Conservation (phyloP, 371 early-diverging fungal species). For the Spraguea lophii region DNA sequence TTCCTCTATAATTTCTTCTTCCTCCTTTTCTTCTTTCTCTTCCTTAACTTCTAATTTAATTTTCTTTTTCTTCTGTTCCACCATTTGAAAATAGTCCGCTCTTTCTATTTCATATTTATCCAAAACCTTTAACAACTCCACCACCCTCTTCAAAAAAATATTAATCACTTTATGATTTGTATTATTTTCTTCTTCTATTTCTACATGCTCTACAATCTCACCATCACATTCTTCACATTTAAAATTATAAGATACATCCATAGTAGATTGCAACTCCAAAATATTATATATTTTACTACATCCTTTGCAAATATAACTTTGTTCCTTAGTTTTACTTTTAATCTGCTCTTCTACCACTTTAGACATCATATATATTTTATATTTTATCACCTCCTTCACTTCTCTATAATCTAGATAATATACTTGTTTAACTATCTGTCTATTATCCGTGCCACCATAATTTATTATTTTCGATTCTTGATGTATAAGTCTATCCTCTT, state of each 20-base stretch:
- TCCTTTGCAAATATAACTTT: conserved; percentile 29
- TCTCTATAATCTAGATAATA: conserved; percentile 43
- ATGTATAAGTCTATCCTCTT: conserved; percentile 44
- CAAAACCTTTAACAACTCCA: conserved; percentile 36
- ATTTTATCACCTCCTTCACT: conserved; percentile 44
- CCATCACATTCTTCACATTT: conserved; percentile 41
- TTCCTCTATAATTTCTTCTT: conserved; percentile 8
- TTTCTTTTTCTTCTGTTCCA: conserved; percentile 20
- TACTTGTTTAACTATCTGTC: conserved; percentile 26
- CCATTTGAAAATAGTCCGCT: conserved; percentile 39
- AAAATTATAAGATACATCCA: conserved; percentile 36
- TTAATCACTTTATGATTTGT: conserved; percentile 22
- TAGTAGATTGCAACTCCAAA: conserved; percentile 42
- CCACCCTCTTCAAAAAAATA: conserved; percentile 26
- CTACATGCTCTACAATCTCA: conserved; percentile 37
- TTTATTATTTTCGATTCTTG: conserved; percentile 41
- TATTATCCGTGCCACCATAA: conserved; percentile 30
- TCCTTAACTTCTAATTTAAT: not conserved
- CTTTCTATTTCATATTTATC: conserved; percentile 38
- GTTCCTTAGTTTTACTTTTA: conserved; percentile 12
- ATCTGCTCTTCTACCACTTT: conserved; percentile 35
- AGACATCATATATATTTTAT: conserved; percentile 46
- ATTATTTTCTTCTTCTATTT: conserved; percentile 10
- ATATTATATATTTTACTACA: conserved; percentile 39
- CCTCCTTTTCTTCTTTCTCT: not conserved